Evolutionary conservation across 2,329 filamentous ascomycete genomes (phyloP), one percentile per base, ranked within the genome.

Genomic region (Nothophoma quercina): DNA sequence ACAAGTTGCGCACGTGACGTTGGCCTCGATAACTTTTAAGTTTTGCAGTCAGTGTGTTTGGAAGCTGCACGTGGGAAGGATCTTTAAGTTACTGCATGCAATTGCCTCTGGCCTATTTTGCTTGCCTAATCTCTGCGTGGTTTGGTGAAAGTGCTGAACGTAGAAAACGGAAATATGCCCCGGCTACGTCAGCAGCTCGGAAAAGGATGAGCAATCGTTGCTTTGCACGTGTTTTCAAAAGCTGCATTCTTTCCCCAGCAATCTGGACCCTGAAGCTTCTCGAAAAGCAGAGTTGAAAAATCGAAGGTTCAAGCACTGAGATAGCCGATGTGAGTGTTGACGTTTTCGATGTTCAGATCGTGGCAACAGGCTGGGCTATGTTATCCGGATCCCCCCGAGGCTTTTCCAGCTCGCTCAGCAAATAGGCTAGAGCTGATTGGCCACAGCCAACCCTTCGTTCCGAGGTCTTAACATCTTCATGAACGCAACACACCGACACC

Each of bases 401-500:
- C 38, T 50, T 43, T 36, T 36, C 47, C 32, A 43, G 19, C 35
- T 23, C 30, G 29, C 29, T 34, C 28, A 35, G 23, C 22, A 41
- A 35, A 39, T 57, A 43, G 43, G 43, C 50, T 38, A 51, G 40
- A 52, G 38, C 32, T 41, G 13, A 45, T 51, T 51, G 48, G 48
- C 28, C 34, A 33, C 34, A 28, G 48, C 28, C 34, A 33, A 26
- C 28, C 18, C 30, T 8, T 42, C 32, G 46, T 25, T n/a, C 38
- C 46, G 30, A 42, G 38, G 46, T 39, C 18, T 46, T 51, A 36
- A 45, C 42, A 52, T 59, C 59, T 61, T 67, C 59, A 66, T 66
- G 64, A 64, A 51, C 59, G 55, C 63, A 60, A 56, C 61, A 63
- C 55, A 47, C 58, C 62, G 59, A 62, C 56, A 48, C 43, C 34